Evolutionary conservation across 345 rosid genomes (phyloP), one percentile per base, ranked within the genome.

Genomic region (Noccaea bulbosa): DNA sequence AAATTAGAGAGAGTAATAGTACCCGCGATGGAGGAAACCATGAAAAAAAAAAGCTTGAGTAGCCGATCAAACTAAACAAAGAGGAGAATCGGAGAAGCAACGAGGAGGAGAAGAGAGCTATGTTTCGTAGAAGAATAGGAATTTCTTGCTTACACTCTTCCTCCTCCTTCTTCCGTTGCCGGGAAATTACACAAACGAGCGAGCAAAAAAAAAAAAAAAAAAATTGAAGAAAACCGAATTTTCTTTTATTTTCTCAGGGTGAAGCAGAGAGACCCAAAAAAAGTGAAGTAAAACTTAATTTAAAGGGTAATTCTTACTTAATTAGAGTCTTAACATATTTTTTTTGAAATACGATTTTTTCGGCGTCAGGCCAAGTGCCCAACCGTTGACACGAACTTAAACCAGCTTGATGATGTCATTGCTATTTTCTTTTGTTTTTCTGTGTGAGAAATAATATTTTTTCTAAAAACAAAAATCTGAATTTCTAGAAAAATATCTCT

Each of bases 131-230:
- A 88, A 88, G 93, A 77, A 72, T 84, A 79, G 86, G 69, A 65
- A 78, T 87, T 78, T 82, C 74, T 91, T 85, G 79, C 93, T 87
- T 88, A 69, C 70, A 91, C 97, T 87, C 97, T 64, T 88, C 91
- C 81, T 80, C 95, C 83, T 88, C 87, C 90, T 88, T 27, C 76
- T 68, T 86, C 89, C 67, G 80, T 83, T 88, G 88, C 94, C 88
- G 92, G 84, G 77, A 87, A 84, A 83, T 84, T 41, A 79, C 86
- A 73, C 70, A 70, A 52, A 69, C 76, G 30, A 69, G 34, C 27
- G 7, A 27, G 8, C 9, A 0, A 15, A 30, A 7, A n/a, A 3
- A 11, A 6, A 4, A 3, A 10, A 24, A 16, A 53, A 39, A 56
- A 44, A n/a, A 12, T 11, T 38, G 39, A 46, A 48, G 54, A 34